Base-by-base conservation (phyloP, 768 basidiomycete genomes). In the Cubamyces lactineus region DNA sequence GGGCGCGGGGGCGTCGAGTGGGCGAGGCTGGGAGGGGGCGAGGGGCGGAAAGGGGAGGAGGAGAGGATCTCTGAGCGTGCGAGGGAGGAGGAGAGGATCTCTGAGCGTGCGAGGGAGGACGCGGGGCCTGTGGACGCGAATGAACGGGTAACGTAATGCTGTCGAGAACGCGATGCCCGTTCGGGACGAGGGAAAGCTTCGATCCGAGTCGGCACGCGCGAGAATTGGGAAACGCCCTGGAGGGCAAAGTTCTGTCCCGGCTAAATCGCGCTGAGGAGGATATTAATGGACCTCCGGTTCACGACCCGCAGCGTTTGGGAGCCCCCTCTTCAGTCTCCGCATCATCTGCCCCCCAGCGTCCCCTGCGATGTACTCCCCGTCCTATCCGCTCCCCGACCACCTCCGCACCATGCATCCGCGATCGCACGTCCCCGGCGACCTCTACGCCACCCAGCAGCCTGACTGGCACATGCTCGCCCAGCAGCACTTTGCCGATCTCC, bases 321-420 rank as follows among this genome's bases (percentile, higher is more conserved):
- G 52, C 63, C 57, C 62, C 63, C 49, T 41, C 57, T 60, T 64
- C 62, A 59, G 19, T 59, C 63, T 64, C 63, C 63, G 63, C 63
- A 57, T 40, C 58, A 64, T 55, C 63, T 54, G 53, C 57, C 62
- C 41, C 53, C 53, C 43, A 42, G 42, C 58, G 63, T 39, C 54
- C 63, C 63, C 48, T 8, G 50, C 58, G 42, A 64, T 64, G 63
- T 64, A 60, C 63, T 42, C 34, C 50, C 48, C 57, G 7, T 30
- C 48, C 53, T 64, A 60, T 39, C 63, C 47, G 42, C 11, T 26
- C 43, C 63, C 43, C 58, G 43, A 59, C 63, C 24, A 13, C 46
- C 63, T 45, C 42, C 63, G 39, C 53, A 21, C 30, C 54, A 56
- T 60, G 48, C 54, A 59, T 38, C 53, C 42, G 23, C 40, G 58